A percentile compares a stretch with the other conserved stretches of the same genome.
Conservation (phyloP, 2,329 filamentous ascomycete species). For the Colletotrichum sojae region DNA sequence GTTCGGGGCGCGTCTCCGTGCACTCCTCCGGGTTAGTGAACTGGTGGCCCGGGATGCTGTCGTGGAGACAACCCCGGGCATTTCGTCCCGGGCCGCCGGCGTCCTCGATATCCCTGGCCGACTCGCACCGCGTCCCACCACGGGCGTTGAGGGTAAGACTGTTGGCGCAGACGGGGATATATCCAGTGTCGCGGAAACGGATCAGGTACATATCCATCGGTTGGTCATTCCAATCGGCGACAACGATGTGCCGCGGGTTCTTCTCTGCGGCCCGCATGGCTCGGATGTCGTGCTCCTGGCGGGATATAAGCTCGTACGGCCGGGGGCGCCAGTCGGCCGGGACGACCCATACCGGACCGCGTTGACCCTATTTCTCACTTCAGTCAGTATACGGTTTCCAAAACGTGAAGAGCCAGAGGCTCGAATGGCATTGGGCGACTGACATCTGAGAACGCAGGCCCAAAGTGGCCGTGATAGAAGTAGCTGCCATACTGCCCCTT, state of each 20-base stretch:
- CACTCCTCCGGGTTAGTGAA: slow-evolving; percentile 25
- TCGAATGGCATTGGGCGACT: neutral
- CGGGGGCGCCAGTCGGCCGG: slow-evolving; percentile 27
- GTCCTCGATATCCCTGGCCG: slow-evolving; percentile 11
- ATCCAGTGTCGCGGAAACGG: slow-evolving; percentile 28
- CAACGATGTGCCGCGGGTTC: slow-evolving; percentile 10
- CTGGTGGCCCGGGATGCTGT: slow-evolving; percentile 9
- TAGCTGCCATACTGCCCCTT: slow-evolving; percentile 33
- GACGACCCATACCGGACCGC: slow-evolving; percentile 20
- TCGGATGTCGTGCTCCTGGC: slow-evolving; percentile 4
- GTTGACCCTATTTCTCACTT: slow-evolving; percentile 3
- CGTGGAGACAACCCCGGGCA: slow-evolving; percentile 11
- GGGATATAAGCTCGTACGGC: slow-evolving; percentile 21
- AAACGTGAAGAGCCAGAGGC: neutral
- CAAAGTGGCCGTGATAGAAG: slow-evolving; percentile 29
- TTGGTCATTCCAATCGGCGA: slow-evolving; percentile 33
- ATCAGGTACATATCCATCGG: slow-evolving; percentile 33
- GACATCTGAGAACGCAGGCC: slow-evolving; percentile 29
- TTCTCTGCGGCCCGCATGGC: slow-evolving; percentile 22
- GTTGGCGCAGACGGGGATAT: slow-evolving; percentile 31
- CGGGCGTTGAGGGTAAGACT: slow-evolving; percentile 22
- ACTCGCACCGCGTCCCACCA: slow-evolving; percentile 23
- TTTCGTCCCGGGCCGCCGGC: slow-evolving; percentile 21
- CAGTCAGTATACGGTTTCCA: neutral
- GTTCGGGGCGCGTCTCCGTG: slow-evolving; percentile 9